Conservation (phyloP, 306 rosid species). For the Cyamopsis tetragonoloba region DNA sequence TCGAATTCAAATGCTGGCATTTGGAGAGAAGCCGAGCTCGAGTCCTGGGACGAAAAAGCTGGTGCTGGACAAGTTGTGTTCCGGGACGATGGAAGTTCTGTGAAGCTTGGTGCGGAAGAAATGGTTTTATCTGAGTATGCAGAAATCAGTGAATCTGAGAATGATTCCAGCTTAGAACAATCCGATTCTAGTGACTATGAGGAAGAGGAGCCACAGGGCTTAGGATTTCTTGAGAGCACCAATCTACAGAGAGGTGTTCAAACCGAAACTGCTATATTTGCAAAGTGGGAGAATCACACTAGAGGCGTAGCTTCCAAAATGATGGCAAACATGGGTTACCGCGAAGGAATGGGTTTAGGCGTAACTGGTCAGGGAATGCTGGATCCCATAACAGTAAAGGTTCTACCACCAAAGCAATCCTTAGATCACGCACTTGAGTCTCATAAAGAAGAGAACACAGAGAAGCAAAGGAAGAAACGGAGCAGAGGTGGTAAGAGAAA, state of each 20-base stretch:
- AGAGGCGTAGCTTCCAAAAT: conserved; percentile 93
- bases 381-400: conserved; percentile 70
- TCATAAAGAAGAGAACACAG: conserved; percentile 37
- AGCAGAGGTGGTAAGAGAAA: conserved; percentile 90
- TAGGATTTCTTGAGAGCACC: conserved; percentile 81
- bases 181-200: conserved; percentile 67
- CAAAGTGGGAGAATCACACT: conserved; percentile 97
- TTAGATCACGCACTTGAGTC: conserved; percentile 75
- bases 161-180: conserved; percentile 53
- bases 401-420: conserved; percentile 85
- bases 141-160: conserved; percentile 47
- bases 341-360: conserved; percentile 90
- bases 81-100: conserved; percentile 73
- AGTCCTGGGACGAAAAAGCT: conserved; percentile 69
- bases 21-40: conserved; percentile 93
- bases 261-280: conserved; percentile 78
- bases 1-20: conserved; percentile 54
- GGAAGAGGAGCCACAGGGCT: conserved; percentile 56
- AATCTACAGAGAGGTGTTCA: conserved; percentile 69
- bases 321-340: conserved; percentile 96
- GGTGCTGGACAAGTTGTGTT: conserved; percentile 77
- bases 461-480: conserved; percentile 56
- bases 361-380: conserved; percentile 85
- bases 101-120: conserved; percentile 59
- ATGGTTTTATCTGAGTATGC: conserved; percentile 67